phyloP scores from a whole-genome alignment of 176 grass and related monocot species.

The Thalia dealbata region DNA sequence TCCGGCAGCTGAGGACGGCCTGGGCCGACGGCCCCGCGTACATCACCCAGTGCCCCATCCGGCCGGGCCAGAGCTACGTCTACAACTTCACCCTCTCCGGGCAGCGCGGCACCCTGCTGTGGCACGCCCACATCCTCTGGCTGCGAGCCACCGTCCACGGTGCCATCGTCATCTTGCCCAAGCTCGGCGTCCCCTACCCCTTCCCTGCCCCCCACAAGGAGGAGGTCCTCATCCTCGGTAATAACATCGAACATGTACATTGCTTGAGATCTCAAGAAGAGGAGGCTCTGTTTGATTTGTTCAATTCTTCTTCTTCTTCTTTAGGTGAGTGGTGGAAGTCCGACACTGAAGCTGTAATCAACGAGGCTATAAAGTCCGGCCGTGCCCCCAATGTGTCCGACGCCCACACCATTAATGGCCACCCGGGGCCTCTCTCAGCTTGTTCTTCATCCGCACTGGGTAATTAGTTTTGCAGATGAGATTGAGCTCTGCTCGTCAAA shows the following conservation, averaged over 20 bases:
- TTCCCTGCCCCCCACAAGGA: constrained; percentile 37
- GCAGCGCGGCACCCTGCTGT: constrained; percentile 58
- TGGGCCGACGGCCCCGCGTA: constrained; percentile 53
- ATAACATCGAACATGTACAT: neutral
- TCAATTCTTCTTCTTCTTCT: neutral
- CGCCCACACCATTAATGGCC: constrained; percentile 61
- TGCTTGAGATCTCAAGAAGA: too few relatives aligned
- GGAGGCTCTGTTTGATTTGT: neutral
- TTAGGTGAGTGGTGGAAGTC: constrained; percentile 4
- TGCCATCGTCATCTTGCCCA: constrained; percentile 56
- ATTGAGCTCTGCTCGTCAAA: neutral
- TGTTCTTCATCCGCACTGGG: constrained; percentile 49
- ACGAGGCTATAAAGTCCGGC: neutral
- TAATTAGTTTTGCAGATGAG: constrained; percentile 12
- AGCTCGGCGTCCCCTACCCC: constrained; percentile 18
- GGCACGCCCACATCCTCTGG: constrained; percentile 60
- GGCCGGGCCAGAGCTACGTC: constrained; percentile 31
- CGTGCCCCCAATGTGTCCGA: constrained; percentile 44
- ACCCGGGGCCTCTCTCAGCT: constrained; percentile 37
- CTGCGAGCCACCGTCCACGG: constrained; percentile 52
- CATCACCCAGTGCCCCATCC: constrained; percentile 55
- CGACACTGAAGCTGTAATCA: constrained; percentile 1
- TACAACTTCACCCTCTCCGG: constrained; percentile 39
- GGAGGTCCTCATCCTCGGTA: constrained; percentile 34
- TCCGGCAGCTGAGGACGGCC: constrained; percentile 37